Base-by-base conservation (phyloP, 345 rosid species). In the Corchorus capsularis region DNA sequence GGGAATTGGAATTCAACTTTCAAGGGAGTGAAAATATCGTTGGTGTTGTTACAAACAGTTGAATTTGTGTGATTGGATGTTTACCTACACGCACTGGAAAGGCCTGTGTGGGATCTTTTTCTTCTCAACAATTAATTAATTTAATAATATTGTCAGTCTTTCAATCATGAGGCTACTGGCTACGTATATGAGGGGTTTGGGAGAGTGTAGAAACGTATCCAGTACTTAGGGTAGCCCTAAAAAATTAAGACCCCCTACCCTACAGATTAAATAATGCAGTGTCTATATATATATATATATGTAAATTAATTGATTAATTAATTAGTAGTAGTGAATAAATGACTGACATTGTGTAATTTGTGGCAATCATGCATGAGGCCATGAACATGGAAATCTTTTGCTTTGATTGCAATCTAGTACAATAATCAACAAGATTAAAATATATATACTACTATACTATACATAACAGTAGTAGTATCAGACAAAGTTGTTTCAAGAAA, bases 141-240 rank as follows among this genome's bases (percentile, higher is more conserved):
- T 39, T 61, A 55, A 69, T 59, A 73, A 56, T 12, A 20, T 19
- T 65, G 81, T 69, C 82, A 85, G 83, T 34, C 15, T 76, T 83
- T 74, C 88, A 83, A 85, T 83, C 80, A 79, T 85, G 84, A 76
- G 86, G 56, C 80, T 81, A 66, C 80, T 74, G 86, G 56, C 80
- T 81, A 66, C 80, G 78, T 56, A 75, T 47, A 37, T n/a, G 45
- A 27, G 20, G 63, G 17, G 14, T 34, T 22, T 45, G 34, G 39
- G 34, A 53, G 11, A 19, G 70, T 2, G 49, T 71, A 45, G 39
- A 47, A 45, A 56, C 53, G 61, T 56, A 67, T 69, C 55, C 53
- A 69, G 43, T 39, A 39, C 43, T 39, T 39, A 39, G 43, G 43
- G 43, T 6, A 39, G 43, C 6, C 43, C 43, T 39, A 39, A 39